Percentiles rank a stretch among this genome's conserved stretches.
Conservation (phyloP, 2,329 filamentous ascomycete genomes). For the Bretziella fagacearum region DNA sequence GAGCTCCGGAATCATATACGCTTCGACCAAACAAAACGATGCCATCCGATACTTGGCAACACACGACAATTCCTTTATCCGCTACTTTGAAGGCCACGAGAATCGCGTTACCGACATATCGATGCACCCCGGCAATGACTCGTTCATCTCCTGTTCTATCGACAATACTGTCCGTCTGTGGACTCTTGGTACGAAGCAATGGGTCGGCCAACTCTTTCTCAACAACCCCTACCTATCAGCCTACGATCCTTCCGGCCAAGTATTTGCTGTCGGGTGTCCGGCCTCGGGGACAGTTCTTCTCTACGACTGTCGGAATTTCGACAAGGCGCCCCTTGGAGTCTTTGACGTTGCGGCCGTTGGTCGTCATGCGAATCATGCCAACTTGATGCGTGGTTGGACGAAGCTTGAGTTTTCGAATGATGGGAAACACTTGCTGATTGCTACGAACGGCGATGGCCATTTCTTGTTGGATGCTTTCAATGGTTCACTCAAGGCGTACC, state of each 20-base stretch:
- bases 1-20: constrained; percentile 79
- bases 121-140: constrained; percentile 72
- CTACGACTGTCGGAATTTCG: constrained; percentile 87
- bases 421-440: constrained; percentile 69
- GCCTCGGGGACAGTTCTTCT: constrained; percentile 64
- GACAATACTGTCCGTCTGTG: constrained; percentile 87
- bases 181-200: constrained; percentile 68
- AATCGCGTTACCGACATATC: constrained; percentile 67
- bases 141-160: constrained; percentile 78
- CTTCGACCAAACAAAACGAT: constrained; percentile 87
- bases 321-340: constrained; percentile 72
- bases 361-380: constrained; percentile 34
- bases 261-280: constrained; percentile 80
- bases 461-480: constrained; percentile 89
- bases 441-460: constrained; percentile 70
- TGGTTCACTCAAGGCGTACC: constrained; percentile 59
- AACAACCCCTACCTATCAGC: constrained; percentile 67
- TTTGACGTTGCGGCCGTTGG: constrained; percentile 58
- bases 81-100: constrained; percentile 88
- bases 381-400: constrained; percentile 59
- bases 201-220: constrained; percentile 64
- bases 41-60: constrained; percentile 74
- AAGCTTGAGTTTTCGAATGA: constrained; percentile 94
- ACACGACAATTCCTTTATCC: constrained; percentile 90
- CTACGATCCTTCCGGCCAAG: constrained; percentile 80